Conservation (phyloP, 371 early-diverging fungal genomes). For the Chytridium lagenaria region DNA sequence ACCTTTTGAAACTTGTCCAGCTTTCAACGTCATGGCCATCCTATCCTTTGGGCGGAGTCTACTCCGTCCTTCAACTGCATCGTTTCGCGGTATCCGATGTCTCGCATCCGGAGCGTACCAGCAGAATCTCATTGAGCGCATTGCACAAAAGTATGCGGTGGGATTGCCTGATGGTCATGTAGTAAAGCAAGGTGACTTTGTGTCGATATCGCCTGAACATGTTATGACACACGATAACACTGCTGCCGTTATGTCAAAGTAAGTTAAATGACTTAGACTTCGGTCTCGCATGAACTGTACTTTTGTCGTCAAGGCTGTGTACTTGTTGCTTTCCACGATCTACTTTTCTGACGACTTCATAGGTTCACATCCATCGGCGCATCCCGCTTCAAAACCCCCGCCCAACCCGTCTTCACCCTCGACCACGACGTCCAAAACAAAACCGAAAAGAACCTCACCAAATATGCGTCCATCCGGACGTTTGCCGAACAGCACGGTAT, state of each 20-base stretch:
- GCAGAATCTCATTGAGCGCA: constrained; percentile 91
- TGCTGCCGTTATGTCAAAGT: constrained; percentile 91
- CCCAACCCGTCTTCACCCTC: constrained; percentile 91
- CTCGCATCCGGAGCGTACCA: neutral
- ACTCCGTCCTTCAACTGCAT: too few species aligned
- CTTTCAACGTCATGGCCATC: too few species aligned
- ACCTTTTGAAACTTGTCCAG: too few species aligned
- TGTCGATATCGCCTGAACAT: constrained; percentile 88
- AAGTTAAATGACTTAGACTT: constrained; percentile 39
- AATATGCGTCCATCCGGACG: constrained; percentile 81
- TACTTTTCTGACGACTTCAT: too few species aligned
- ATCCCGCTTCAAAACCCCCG: constrained; percentile 72
- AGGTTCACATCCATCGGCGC: constrained; percentile 92
- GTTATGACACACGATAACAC: constrained; percentile 97
- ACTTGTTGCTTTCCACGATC: too few species aligned
- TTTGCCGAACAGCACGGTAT: constrained; percentile 86
- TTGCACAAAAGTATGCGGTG: constrained; percentile 87
- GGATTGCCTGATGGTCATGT: constrained; percentile 56
- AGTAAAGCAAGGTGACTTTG: constrained; percentile 90
- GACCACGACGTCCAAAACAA: constrained; percentile 98
- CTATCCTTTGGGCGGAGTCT: too few species aligned
- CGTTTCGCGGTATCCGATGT: too few species aligned
- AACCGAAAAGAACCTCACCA: constrained; percentile 81
- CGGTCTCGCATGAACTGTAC: too few species aligned
- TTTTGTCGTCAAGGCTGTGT: too few species aligned